phyloP scores from a whole-genome alignment of 805 yeast genomes.

The Teunomyces stri region DNA sequence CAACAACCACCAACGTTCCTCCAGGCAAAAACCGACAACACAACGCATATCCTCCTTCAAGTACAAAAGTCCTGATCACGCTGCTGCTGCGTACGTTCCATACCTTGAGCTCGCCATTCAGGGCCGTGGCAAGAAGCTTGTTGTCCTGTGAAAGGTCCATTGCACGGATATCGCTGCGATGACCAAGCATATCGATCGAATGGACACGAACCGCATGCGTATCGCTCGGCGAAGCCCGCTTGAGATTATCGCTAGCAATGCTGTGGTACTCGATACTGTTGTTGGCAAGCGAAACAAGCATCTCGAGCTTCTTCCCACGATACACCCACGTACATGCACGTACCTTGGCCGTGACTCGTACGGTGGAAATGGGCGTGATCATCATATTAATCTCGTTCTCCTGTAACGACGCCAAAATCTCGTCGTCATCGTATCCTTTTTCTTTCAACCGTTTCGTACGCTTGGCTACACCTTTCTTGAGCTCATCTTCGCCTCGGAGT shows the following conservation, averaged over 20 bases:
- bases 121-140: constrained; percentile 79
- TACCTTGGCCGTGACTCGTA: constrained; percentile 65
- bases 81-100: constrained; percentile 77
- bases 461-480: constrained; percentile 70
- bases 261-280: constrained; percentile 73
- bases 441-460: constrained; percentile 77
- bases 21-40: constrained; percentile 86
- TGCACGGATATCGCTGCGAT: constrained; percentile 84
- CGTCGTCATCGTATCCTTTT: constrained; percentile 60
- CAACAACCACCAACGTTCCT: constrained; percentile 80
- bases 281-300: constrained; percentile 64
- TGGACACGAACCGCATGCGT: constrained; percentile 47
- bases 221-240: constrained; percentile 47
- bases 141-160: constrained; percentile 80
- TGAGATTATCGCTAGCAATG: constrained; percentile 49
- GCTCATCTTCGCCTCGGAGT: constrained; percentile 71
- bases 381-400: constrained; percentile 54
- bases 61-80: constrained; percentile 73
- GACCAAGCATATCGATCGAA: constrained; percentile 76
- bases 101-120: constrained; percentile 83
- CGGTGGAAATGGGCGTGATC: constrained; percentile 64
- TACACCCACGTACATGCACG: constrained; percentile 67
- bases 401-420: constrained; percentile 44
- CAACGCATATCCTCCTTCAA: constrained; percentile 81
- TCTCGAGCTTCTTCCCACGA: constrained; percentile 47